Conservation (phyloP, 2,329 filamentous ascomycete genomes). For the Epichloe sp. region DNA sequence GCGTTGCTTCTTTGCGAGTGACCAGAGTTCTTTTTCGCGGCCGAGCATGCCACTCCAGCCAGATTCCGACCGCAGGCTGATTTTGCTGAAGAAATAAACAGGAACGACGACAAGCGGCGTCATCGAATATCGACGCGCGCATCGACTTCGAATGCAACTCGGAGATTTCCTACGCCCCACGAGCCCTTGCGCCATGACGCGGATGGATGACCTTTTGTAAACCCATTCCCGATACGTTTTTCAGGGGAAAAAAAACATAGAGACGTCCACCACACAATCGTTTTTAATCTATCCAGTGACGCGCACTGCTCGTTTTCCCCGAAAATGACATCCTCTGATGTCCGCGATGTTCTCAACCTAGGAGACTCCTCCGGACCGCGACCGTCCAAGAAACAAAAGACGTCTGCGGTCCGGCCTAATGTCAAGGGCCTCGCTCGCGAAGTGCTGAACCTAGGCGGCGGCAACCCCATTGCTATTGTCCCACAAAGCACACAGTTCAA, state of each 20-base stretch:
- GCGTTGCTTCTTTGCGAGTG: background rate
- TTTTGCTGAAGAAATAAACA: background rate
- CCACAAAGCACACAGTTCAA: constrained; percentile 47
- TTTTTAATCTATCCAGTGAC: no score
- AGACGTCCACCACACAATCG: background rate
- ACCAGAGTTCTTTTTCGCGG: no score
- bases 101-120: background rate
- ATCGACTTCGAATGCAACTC: background rate
- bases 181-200: background rate
- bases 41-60: no score
- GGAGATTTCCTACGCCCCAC: background rate
- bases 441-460: constrained; percentile 51
- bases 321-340: constrained; percentile 62
- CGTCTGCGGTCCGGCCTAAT: constrained; percentile 44
- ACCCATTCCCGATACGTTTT: background rate
- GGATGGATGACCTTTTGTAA: background rate
- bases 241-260: background rate
- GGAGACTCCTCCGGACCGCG: constrained; percentile 42
- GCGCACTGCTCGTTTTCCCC: background rate
- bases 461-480: constrained; percentile 54
- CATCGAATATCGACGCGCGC: background rate
- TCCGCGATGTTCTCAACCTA: constrained; percentile 79
- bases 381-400: constrained; percentile 64
- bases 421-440: constrained; percentile 53
- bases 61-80: no score